Base-by-base conservation (phyloP, 306 rosid genomes). In the Lathyrus tuberosus region DNA sequence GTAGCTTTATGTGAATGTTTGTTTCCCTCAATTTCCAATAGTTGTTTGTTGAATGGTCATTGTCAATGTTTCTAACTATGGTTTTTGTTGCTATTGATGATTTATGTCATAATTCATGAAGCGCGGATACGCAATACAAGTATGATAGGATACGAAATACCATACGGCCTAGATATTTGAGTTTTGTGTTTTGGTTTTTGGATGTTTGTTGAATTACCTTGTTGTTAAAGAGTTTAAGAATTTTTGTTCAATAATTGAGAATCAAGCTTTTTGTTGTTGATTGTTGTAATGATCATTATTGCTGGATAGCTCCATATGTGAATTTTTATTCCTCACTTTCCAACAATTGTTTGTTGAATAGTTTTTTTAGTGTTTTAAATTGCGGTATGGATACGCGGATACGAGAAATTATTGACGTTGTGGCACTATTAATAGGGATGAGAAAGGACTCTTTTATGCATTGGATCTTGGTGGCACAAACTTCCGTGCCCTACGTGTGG, bases 401-500 rank as follows among this genome's bases (percentile, higher is more conserved):
- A 35, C 40, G 10, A 35, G 10, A 6, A 6, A 6, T 35, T 65
- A 68, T 16, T 58, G 4, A 69, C 41, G 71, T 78, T 70, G 48
- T 57, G 56, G 31, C 65, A 15, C 8, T 65, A 3, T 69, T 78
- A 57, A 14, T 63, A 95, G 99, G 85, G 86, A 95, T 58, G 99
- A 95, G 86, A 79, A 84, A 56, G 99, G 99, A 48, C 52, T 87
- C 40, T 95, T 82, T 74, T 95, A 95, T 84, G 99, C 99, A 43
- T 74, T 95, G 69, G 99, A 95, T 70, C 99, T 95, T 66, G 99
- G 99, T 47, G 99, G 99, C 62, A 95, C 99, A 46, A 95, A 95
- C 79, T 95, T 95, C 44, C 97, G 99, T 11, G 86, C 89, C 62
- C 43, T 95, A 71, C 97, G 99, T 9, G 88, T 91, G 43, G 91